phyloP scores from a whole-genome alignment of 2,329 filamentous ascomycete genomes.

The Colletotrichum orbiculare region DNA sequence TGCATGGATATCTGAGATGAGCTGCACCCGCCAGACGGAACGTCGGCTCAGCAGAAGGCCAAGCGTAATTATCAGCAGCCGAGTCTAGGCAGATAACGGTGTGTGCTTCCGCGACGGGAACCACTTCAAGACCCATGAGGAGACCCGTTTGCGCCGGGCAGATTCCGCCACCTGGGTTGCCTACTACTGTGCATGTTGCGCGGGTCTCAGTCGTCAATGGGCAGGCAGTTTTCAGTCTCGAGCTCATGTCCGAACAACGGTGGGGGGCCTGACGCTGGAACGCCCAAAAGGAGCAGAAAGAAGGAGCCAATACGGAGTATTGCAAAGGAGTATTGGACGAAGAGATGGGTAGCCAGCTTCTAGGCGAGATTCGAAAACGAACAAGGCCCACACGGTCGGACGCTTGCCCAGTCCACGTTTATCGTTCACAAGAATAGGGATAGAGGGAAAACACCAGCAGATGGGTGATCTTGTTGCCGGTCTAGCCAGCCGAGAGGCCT shows the following conservation, averaged over 20 bases:
- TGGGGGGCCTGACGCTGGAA: neutral
- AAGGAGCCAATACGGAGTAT: neutral
- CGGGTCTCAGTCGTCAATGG: neutral
- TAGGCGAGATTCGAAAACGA: conserved; percentile 15
- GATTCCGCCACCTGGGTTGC: too few relatives aligned
- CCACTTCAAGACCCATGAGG: conserved; percentile 18
- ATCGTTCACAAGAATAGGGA: neutral
- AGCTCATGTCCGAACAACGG: conserved; percentile 20
- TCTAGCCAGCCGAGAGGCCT: conserved; percentile 10
- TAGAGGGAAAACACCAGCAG: neutral
- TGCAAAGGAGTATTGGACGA: neutral
- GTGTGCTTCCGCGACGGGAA: conserved; percentile 1
- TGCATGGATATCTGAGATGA: neutral
- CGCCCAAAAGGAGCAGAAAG: neutral
- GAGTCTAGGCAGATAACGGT: conserved; percentile 17
- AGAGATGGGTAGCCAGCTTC: neutral
- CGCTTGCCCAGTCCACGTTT: neutral
- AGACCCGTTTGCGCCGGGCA: neutral
- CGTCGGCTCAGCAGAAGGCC: conserved; percentile 13
- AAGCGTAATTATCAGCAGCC: conserved; percentile 14
- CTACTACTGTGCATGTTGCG: too few relatives aligned
- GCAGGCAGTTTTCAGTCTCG: neutral
- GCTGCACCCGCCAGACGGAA: neutral
- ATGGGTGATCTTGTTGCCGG: neutral
- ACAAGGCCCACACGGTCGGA: too few relatives aligned